These are phyloP conservation scores for Puccinia polysora DNA, from an alignment of 1,284 basidiomycete genomes.

Conservation along the genomic window DNA sequence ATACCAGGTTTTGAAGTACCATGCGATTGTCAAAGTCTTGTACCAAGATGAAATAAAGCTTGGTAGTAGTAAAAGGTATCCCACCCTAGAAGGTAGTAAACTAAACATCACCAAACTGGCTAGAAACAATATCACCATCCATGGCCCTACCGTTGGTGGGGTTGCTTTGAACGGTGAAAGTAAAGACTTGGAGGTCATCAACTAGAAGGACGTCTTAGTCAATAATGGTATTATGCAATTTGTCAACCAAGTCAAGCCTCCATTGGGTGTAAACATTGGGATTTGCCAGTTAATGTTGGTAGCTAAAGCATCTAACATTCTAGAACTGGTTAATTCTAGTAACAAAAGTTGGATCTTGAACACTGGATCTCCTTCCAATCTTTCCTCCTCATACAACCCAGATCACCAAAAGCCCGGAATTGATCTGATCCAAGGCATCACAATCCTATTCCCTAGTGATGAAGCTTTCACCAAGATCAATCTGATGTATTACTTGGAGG, in stretches of 20 bases:
- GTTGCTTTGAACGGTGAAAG: conserved; percentile 53
- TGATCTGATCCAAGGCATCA: no score
- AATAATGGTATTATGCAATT: conserved; percentile 87
- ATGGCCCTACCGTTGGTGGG: conserved; percentile 58
- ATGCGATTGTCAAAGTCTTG: conserved; percentile 70
- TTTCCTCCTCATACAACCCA: no score
- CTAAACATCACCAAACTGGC: conserved; percentile 57
- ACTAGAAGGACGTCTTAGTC: conserved; percentile 64
- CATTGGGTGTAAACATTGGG: conserved; percentile 77
- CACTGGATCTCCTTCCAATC: no score
- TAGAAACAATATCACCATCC: conserved; percentile 44
- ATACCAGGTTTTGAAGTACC: conserved; percentile 75
- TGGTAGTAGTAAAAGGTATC: conserved; percentile 47
- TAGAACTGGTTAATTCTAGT: conserved; percentile 71
- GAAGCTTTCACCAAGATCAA: no score
- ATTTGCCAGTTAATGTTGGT: conserved; percentile 84
- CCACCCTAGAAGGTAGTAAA: conserved; percentile 54
- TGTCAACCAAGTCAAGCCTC: conserved; percentile 75
- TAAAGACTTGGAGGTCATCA: conserved; percentile 47
- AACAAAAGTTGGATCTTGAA: conserved; percentile 84
- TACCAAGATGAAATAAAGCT: conserved; percentile 60
- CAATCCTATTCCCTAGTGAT: no score
- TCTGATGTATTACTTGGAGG: no score
- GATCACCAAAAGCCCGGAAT: no score
- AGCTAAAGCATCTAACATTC: conserved; percentile 73